Percentiles rank a stretch among this genome's conserved stretches.
Conservation (phyloP, 176 grass and related monocot species). For the Phoenix roebelenii region DNA sequence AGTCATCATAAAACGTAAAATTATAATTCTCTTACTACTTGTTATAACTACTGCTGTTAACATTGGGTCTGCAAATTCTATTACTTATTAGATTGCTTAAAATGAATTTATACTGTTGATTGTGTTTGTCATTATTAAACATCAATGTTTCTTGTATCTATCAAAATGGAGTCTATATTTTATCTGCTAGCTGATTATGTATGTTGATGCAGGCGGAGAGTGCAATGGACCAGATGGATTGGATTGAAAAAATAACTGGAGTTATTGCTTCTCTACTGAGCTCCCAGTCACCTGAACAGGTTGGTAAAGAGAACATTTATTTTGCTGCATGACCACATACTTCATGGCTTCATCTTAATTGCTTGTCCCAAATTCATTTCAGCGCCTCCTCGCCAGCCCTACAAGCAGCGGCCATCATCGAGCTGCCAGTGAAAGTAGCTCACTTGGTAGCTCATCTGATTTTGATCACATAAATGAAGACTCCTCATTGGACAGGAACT, state of each 20-base stretch:
- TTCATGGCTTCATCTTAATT: background rate
- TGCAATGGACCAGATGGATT: conserved; percentile 99
- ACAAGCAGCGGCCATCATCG: conserved; percentile 55
- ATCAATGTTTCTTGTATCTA: too few relatives aligned
- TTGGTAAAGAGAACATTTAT: conserved; percentile 20
- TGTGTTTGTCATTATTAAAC: too few relatives aligned
- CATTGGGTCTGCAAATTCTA: too few relatives aligned
- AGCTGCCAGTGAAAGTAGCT: conserved; percentile 68
- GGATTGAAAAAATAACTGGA: conserved; percentile 99
- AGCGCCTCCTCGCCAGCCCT: conserved; percentile 64
- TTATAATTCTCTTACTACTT: too few relatives aligned
- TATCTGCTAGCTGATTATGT: background rate
- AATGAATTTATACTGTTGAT: too few relatives aligned
- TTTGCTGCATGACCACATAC: background rate
- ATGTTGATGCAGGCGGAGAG: conserved; percentile 73
- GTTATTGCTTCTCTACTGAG: conserved; percentile 97
- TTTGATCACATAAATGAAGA: conserved; percentile 76
- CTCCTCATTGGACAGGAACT: conserved; percentile 54
- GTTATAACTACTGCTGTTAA: too few relatives aligned
- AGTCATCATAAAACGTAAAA: too few relatives aligned
- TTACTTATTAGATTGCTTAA: too few relatives aligned
- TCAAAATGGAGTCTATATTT: too few relatives aligned
- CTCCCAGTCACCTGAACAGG: conserved; percentile 93
- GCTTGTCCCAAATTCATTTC: conserved; percentile 22
- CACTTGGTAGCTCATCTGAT: conserved; percentile 83